Evolutionary conservation across 2,329 filamentous ascomycete genomes (phyloP).

Genomic region (Lecanicillium sp.): DNA sequence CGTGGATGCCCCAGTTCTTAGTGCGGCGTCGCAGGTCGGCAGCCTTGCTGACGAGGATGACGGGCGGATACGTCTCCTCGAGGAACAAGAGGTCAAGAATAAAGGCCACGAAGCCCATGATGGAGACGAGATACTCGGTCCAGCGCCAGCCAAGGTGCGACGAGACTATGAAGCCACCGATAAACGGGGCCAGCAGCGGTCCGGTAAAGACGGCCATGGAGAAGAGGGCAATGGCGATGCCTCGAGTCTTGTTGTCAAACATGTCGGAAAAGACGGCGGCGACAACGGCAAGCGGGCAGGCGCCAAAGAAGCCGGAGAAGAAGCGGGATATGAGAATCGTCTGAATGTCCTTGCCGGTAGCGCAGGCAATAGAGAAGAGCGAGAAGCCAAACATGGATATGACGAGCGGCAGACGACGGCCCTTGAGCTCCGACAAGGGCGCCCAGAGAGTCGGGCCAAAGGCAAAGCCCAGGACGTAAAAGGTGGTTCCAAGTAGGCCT

Average conservation of each 20-base stretch:
- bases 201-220: conserved; percentile 52
- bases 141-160: conserved; percentile 63
- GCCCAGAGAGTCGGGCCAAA: conserved; percentile 66
- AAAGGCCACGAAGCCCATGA: conserved; percentile 57
- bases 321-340: conserved; percentile 65
- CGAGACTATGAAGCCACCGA: conserved; percentile 58
- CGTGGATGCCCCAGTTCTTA: conserved; percentile 62
- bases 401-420: conserved; percentile 54
- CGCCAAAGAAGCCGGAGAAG: conserved; percentile 65
- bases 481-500: conserved; percentile 54
- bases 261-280: conserved; percentile 66
- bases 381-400: conserved; percentile 61
- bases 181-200: conserved; percentile 58
- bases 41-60: conserved; percentile 54
- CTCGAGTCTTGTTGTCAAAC: conserved; percentile 56
- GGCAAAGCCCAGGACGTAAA: conserved; percentile 66
- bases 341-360: conserved; percentile 58
- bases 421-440: conserved; percentile 63
- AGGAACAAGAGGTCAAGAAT: conserved; percentile 53
- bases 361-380: conserved; percentile 57
- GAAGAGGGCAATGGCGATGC: conserved; percentile 36
- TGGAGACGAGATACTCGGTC: conserved; percentile 56
- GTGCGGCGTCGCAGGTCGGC: conserved; percentile 53
- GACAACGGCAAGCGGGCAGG: conserved; percentile 59
- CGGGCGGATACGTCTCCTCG: conserved; percentile 61